phyloP scores from a whole-genome alignment of 2,329 filamentous ascomycete species.

The Nemania sp. region DNA sequence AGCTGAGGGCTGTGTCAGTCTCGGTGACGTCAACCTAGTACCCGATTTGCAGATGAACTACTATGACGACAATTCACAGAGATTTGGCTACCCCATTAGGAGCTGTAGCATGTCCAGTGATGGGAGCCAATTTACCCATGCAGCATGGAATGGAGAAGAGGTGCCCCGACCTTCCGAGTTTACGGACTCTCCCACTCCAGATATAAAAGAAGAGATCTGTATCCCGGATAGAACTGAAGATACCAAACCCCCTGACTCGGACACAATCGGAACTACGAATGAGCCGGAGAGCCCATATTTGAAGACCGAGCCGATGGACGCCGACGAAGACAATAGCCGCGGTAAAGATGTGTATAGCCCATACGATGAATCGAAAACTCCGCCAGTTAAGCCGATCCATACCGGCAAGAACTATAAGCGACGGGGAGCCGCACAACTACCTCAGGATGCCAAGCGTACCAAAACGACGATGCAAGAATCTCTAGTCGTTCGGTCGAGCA shows the following conservation, averaged over 20 bases:
- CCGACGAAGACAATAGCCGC: slow-evolving; percentile 31
- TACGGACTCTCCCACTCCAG: slow-evolving; percentile 34
- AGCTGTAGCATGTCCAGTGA: slow-evolving; percentile 42
- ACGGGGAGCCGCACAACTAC: slow-evolving; percentile 21
- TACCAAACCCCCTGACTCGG: slow-evolving; percentile 28
- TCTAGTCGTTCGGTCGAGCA: slow-evolving; percentile 14
- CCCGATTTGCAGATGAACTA: slow-evolving; percentile 37
- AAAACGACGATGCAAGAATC: slow-evolving; percentile 31
- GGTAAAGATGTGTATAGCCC: slow-evolving; percentile 35
- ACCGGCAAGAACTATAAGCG: slow-evolving; percentile 33
- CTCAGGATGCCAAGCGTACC: slow-evolving; percentile 30
- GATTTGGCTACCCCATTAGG: slow-evolving; percentile 32
- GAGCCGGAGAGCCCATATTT: slow-evolving; percentile 21
- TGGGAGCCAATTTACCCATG: slow-evolving; percentile 30
- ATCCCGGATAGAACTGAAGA: slow-evolving; percentile 21
- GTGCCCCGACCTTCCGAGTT: slow-evolving; percentile 24
- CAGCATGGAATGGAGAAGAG: slow-evolving; percentile 26
- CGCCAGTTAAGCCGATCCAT: slow-evolving; percentile 20
- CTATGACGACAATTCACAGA: slow-evolving; percentile 36
- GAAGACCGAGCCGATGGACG: slow-evolving; percentile 23
- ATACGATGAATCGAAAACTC: slow-evolving; percentile 27
- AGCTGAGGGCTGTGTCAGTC: slow-evolving; percentile 41
- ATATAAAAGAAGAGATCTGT: slow-evolving; percentile 35
- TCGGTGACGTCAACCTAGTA: slow-evolving; percentile 39
- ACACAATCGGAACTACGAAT: slow-evolving; percentile 30